Percentiles rank a stretch among this genome's conserved stretches.
Evolutionary conservation across 441 rosid species (phyloP).

Genomic region (Brassica balearica): DNA sequence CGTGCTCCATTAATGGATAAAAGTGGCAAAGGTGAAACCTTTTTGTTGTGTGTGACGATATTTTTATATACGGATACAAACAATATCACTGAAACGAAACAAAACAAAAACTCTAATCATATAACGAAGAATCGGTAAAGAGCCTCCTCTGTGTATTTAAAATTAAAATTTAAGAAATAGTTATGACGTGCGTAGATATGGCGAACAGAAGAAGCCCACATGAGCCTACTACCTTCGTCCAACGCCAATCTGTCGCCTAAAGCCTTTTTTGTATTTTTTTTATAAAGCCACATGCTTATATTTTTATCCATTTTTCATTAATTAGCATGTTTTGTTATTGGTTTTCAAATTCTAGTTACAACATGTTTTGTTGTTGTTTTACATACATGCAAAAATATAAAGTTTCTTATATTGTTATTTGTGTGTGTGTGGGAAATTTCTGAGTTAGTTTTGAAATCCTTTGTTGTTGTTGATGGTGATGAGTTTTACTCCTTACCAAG

Average conservation of each 20-base stretch:
- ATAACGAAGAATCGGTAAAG: not conserved
- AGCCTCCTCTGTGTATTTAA: not conserved
- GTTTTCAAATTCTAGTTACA: not conserved
- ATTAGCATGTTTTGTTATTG: not conserved
- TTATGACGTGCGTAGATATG: conserved; percentile 22
- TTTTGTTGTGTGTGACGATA: conserved; percentile 20
- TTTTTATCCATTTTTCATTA: not conserved
- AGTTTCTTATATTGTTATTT: not conserved
- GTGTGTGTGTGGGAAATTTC: not conserved
- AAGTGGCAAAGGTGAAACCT: conserved; percentile 37
- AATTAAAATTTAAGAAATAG: not conserved
- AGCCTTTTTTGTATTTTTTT: conserved; percentile 3
- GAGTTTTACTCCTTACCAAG: not conserved
- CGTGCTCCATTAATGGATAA: not conserved
- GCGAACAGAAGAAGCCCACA: conserved; percentile 54
- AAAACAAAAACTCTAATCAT: not conserved
- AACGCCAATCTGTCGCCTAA: conserved; percentile 55
- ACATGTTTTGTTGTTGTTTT: not conserved
- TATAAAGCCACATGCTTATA: not conserved
- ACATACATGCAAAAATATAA: not conserved
- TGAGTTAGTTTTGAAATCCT: not conserved
- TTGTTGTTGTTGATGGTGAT: not conserved
- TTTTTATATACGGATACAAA: conserved; percentile 28
- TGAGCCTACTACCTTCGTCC: conserved; percentile 49
- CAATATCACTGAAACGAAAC: conserved; percentile 7